Base-by-base conservation (phyloP, 495 filamentous ascomycete genomes). In the Penicillium dipodomyicola region DNA sequence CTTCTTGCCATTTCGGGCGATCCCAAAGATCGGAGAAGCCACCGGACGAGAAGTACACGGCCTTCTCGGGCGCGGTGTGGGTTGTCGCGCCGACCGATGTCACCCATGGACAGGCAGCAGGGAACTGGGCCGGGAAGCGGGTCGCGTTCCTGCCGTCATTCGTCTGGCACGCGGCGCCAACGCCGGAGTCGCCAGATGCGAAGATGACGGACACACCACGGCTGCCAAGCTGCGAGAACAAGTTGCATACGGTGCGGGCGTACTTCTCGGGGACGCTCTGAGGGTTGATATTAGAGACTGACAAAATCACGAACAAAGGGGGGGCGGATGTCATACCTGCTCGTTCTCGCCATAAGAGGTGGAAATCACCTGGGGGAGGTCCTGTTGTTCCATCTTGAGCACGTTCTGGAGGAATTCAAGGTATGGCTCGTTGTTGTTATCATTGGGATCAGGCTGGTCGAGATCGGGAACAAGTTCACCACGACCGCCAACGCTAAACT, bases 291-390 rank as follows among this genome's bases (percentile, higher is more conserved):
- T 57, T 62, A 63, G 54, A 7, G 40, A 42, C 17, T 10, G 43
- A 20, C 2, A 5, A n/a, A 2, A 37, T 51, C 37, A 22, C 19
- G 43, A 40, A 42, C 4, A 30, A 6, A 23, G 7, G 25, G 33
- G 12, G 12, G 33, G 10, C 4, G 30, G 7, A 12, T 17, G 25
- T 27, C 48, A 30, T 65, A 75, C 63, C 71, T 77, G 80, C 67
- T 96, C 91, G 45, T 91, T 82, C 60, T 93, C 90, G 40, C 88
- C 89, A 67, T 94, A 96, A 0, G 86, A 90, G 42, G 84, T 91
- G 35, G 87, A 86, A 56, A 96, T 82, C 12, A 88, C 83, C 56
- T 87, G 83, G 1, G 90, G 91, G 10, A 96, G 77, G 8, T 84
- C 74, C 14, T 66, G 55, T 49, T 81, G 69, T 19, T 69, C 64